These are phyloP conservation scores for Lecanicillium sp. DNA, from an alignment of 2,329 filamentous ascomycete genomes.

Conservation along the genomic window DNA sequence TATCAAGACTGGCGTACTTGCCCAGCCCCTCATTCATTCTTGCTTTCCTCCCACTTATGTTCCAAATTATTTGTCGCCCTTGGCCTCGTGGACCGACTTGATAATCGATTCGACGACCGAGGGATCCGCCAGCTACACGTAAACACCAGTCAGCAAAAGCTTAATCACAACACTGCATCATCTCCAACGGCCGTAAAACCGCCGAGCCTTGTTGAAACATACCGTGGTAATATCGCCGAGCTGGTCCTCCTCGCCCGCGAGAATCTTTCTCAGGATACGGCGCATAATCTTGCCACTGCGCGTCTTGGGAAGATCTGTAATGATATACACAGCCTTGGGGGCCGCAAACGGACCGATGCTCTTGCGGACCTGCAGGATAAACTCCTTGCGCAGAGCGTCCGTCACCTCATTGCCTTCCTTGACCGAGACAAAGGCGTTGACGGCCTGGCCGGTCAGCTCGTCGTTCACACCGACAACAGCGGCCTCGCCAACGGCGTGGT, in stretches of 20 bases:
- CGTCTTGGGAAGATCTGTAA: conserved; percentile 94
- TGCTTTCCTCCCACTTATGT: no score
- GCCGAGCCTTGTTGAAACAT: no score
- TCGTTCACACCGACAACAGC: conserved; percentile 91
- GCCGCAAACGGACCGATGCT: conserved; percentile 96
- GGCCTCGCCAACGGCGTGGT: conserved; percentile 81
- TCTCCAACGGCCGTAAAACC: no score
- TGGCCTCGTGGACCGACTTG: conserved; percentile 60
- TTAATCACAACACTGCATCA: conserved; percentile 4
- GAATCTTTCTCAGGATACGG: conserved; percentile 90
- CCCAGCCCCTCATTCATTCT: no score
- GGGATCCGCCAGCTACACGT: conserved; percentile 68
- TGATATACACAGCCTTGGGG: conserved; percentile 85
- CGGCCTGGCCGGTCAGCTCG: conserved; percentile 92
- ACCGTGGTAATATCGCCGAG: conserved; percentile 89
- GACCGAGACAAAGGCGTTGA: conserved; percentile 92
- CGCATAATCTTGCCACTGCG: conserved; percentile 99
- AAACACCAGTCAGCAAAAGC: conserved; percentile 3
- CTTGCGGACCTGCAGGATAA: conserved; percentile 90
- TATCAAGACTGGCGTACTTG: no score
- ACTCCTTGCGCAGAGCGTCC: conserved; percentile 84
- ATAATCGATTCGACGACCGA: conserved; percentile 82
- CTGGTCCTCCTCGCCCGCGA: conserved; percentile 95
- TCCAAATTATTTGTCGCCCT: conserved; percentile 36
- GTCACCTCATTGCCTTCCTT: conserved; percentile 73